These are phyloP conservation scores for Paraglomus brasilianum DNA, from an alignment of 192 early-diverging fungal species.

Conservation along the genomic window DNA sequence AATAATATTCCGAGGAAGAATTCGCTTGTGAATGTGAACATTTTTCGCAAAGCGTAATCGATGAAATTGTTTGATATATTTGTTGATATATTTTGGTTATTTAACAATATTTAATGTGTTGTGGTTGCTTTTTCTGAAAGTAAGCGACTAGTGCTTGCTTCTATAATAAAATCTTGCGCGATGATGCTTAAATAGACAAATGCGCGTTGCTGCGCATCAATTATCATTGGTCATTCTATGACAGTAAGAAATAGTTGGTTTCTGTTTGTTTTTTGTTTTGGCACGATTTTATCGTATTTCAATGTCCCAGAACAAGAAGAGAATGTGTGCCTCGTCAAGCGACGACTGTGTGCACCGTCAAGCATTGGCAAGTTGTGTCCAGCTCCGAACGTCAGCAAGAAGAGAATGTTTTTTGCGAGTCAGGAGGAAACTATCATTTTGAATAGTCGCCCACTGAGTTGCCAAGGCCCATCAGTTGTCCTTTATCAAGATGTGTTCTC, in stretches of 20 bases:
- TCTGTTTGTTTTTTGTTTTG: too few species aligned
- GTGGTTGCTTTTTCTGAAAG: not conserved
- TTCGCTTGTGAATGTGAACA: too few species aligned
- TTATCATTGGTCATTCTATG: conserved; percentile 16
- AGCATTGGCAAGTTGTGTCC: too few species aligned
- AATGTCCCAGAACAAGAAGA: too few species aligned
- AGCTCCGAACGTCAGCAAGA: too few species aligned
- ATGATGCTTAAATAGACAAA: conserved; percentile 8
- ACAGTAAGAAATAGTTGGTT: too few species aligned
- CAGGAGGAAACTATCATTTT: not conserved
- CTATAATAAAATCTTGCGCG: not conserved
- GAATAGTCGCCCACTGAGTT: not conserved
- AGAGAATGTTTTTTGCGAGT: not conserved
- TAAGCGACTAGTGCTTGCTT: not conserved
- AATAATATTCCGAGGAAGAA: too few species aligned
- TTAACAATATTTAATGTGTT: conserved; percentile 11
- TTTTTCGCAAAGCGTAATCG: too few species aligned
- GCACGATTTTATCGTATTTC: too few species aligned
- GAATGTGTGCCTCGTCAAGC: too few species aligned
- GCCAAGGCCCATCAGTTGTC: not conserved
- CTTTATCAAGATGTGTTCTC: conserved; percentile 4
- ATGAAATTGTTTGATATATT: too few species aligned
- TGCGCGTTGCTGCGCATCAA: conserved; percentile 10
- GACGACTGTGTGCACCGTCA: too few species aligned
- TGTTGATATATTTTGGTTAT: not conserved